A percentile compares a stretch with the other conserved stretches of the same genome.
Evolutionary conservation across 164 flowering plant species (phyloP).

Genomic region (Annona cherimola): DNA sequence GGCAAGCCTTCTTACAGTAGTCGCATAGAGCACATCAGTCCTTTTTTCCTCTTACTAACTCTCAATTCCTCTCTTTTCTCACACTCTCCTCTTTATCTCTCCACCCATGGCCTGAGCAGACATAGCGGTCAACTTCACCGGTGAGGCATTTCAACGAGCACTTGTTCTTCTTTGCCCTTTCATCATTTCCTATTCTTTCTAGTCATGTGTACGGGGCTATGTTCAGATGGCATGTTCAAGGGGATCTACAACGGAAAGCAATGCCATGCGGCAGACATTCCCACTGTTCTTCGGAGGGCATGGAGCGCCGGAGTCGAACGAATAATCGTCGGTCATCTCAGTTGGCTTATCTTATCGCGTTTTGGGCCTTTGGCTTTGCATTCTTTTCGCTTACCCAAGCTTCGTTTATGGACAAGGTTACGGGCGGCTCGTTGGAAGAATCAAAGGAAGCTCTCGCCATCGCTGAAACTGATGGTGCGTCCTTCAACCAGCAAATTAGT

Average conservation of each 20-base stretch:
- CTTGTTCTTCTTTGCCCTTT: not conserved
- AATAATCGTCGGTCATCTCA: constrained; percentile 53
- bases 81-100: not conserved
- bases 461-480: constrained; percentile 89
- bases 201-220: not conserved
- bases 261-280: constrained; percentile 63
- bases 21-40: not conserved
- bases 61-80: not conserved
- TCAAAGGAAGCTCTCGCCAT: constrained; percentile 89
- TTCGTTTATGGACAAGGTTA: constrained; percentile 43
- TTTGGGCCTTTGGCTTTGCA: not conserved
- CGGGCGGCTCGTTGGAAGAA: constrained; percentile 98
- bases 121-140: constrained; percentile 95
- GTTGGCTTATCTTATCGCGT: not conserved
- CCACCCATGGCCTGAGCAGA: constrained; percentile 35
- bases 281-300: constrained; percentile 70
- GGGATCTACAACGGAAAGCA: constrained; percentile 92
- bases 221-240: constrained; percentile 81
- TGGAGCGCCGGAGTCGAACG: constrained; percentile 93
- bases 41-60: not conserved
- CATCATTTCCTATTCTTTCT: not conserved
- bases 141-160: constrained; percentile 49
- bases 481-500: no score
- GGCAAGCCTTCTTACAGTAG: constrained; percentile 38
- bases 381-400: not conserved